These are phyloP conservation scores for Tetracladium marchalianum DNA, from an alignment of 495 filamentous ascomycete species.

Conservation along the genomic window DNA sequence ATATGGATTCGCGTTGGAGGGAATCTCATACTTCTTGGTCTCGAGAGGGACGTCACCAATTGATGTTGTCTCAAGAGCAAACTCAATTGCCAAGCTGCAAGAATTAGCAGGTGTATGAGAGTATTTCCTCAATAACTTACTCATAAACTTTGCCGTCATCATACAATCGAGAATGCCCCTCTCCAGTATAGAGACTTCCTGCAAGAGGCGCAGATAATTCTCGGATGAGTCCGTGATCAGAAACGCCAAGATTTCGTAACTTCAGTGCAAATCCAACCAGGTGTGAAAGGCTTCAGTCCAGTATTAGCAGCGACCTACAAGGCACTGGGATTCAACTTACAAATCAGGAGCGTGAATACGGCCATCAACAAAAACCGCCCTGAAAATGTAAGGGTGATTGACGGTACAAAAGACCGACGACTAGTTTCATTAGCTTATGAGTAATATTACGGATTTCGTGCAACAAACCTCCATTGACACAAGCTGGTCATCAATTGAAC, in stretches of 20 bases:
- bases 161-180: constrained; percentile 89
- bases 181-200: constrained; percentile 82
- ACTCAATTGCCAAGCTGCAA: constrained; percentile 64
- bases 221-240: constrained; percentile 86
- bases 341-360: constrained; percentile 90
- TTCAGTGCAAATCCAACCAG: constrained; percentile 90
- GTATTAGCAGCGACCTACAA: constrained; percentile 5
- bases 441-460: neutral
- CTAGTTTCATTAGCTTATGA: constrained; percentile 24
- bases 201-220: constrained; percentile 84
- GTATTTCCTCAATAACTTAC: constrained; percentile 31
- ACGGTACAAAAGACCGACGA: constrained; percentile 77
- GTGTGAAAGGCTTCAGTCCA: constrained; percentile 56
- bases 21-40: constrained; percentile 37
- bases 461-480: constrained; percentile 71
- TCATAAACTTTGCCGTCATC: constrained; percentile 85
- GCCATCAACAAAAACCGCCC: constrained; percentile 91
- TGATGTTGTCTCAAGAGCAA: constrained; percentile 74
- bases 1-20: constrained; percentile 60
- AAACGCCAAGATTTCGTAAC: constrained; percentile 80
- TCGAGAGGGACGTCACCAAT: constrained; percentile 42
- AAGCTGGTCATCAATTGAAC: constrained; percentile 93
- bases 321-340: constrained; percentile 29
- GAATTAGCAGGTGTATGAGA: neutral
- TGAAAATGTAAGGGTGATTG: constrained; percentile 83